Evolutionary conservation across 2,329 filamentous ascomycete species (phyloP).

Genomic region (Diaporthe batatas): DNA sequence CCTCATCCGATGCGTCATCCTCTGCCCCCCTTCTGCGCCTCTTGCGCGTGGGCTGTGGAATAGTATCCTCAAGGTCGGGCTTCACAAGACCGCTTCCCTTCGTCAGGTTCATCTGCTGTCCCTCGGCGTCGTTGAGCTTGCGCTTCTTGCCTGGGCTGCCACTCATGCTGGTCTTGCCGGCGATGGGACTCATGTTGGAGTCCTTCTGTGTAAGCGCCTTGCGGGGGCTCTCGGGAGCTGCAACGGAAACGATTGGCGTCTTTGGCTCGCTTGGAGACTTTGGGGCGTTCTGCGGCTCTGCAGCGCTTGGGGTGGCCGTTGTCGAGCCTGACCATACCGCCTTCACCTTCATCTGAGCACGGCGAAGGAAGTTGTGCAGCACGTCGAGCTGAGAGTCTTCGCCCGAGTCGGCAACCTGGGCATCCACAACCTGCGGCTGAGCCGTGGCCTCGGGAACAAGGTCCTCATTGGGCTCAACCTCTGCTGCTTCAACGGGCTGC

Average conservation of each 20-base stretch:
- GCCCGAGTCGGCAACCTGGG: constrained; percentile 39
- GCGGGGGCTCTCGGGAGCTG: constrained; percentile 43
- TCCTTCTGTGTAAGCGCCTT: constrained; percentile 53
- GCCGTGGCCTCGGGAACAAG: not conserved
- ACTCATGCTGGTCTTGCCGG: constrained; percentile 55
- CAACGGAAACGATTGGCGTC: constrained; percentile 7
- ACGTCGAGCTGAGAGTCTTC: constrained; percentile 53
- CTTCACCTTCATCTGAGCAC: constrained; percentile 46
- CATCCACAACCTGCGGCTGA: not conserved
- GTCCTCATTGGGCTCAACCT: not conserved
- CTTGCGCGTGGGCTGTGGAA: constrained; percentile 49
- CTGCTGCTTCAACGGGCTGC: not conserved
- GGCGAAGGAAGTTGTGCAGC: constrained; percentile 53
- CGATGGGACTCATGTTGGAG: constrained; percentile 54
- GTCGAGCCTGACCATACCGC: constrained; percentile 50
- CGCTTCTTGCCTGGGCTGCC: constrained; percentile 56
- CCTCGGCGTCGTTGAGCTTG: constrained; percentile 48
- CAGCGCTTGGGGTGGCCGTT: constrained; percentile 40
- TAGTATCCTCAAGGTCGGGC: constrained; percentile 46
- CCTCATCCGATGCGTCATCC: constrained; percentile 43
- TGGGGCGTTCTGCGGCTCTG: no score
- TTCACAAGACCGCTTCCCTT: constrained; percentile 44
- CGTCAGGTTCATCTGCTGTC: constrained; percentile 41
- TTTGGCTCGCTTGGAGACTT: no score
- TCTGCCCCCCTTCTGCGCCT: constrained; percentile 49